Conservation (phyloP, 2,329 filamentous ascomycete species). For the Trichoderma sp. region DNA sequence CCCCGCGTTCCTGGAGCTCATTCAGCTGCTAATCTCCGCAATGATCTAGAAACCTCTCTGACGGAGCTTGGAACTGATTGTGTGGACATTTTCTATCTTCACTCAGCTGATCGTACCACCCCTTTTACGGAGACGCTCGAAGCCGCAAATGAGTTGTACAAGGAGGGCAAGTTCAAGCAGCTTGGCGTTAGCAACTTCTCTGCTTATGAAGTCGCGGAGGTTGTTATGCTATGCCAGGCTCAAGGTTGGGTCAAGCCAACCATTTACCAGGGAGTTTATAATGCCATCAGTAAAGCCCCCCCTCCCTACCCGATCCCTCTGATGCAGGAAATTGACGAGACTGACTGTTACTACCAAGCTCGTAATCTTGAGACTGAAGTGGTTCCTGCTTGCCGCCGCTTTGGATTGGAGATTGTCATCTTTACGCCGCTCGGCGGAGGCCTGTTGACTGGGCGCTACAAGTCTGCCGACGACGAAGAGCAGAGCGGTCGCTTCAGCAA, state of each 20-base stretch:
- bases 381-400: conserved; percentile 51
- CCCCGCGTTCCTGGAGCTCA: background rate
- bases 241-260: conserved; percentile 75
- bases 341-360: conserved; percentile 31
- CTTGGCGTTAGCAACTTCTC: conserved; percentile 77
- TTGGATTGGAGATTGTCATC: conserved; percentile 18
- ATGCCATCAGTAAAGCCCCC: conserved; percentile 61
- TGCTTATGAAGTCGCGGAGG: conserved; percentile 78
- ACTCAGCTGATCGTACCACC: conserved; percentile 15
- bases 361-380: conserved; percentile 70
- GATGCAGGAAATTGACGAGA: background rate
- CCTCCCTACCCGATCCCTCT: too few relatives aligned
- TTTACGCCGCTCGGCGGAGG: conserved; percentile 18
- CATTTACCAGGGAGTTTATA: conserved; percentile 80
- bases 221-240: conserved; percentile 71
- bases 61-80: background rate
- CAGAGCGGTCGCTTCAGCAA: background rate
- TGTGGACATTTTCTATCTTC: conserved; percentile 21
- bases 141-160: conserved; percentile 13
- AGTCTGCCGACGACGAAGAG: background rate
- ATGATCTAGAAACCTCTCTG: conserved; percentile 18
- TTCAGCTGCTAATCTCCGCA: conserved; percentile 17
- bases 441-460: conserved; percentile 11
- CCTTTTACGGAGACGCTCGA: conserved; percentile 18
- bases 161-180: conserved; percentile 68